Conservation (phyloP, 352 stramenopile species). For the Pythium myriotylum region DNA sequence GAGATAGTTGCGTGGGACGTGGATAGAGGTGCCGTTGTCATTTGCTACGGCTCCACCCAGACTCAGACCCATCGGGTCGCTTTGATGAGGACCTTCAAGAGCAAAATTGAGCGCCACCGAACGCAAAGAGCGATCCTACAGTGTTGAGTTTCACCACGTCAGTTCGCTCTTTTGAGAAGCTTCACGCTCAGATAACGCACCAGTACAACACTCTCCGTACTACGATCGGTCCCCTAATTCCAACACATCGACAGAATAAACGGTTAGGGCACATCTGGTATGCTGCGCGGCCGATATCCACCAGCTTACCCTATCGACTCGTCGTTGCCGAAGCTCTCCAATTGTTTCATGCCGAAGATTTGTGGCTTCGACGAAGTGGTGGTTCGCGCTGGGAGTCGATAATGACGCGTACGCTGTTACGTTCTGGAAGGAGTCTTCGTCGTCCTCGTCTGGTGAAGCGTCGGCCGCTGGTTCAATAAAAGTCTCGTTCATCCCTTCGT, state of each 20-base stretch:
- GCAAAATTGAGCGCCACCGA: slow-evolving; percentile 47
- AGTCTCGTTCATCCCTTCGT: slow-evolving; percentile 52
- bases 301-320: slow-evolving; percentile 15
- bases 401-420: slow-evolving; percentile 54
- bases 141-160: background rate
- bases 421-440: slow-evolving; percentile 47
- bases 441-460: background rate
- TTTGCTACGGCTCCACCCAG: slow-evolving; percentile 12
- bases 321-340: slow-evolving; percentile 7
- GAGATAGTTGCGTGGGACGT: slow-evolving; percentile 15
- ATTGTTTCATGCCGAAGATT: background rate
- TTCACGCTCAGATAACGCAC: slow-evolving; percentile 20
- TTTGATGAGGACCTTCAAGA: background rate
- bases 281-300: background rate
- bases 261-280: background rate
- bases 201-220: slow-evolving; percentile 53
- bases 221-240: slow-evolving; percentile 36
- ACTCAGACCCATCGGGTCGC: slow-evolving; percentile 12
- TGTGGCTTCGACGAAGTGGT: slow-evolving; percentile 5
- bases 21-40: slow-evolving; percentile 34
- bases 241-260: background rate
- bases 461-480: slow-evolving; percentile 42
- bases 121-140: slow-evolving; percentile 66
- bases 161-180: background rate
- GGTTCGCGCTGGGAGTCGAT: slow-evolving; percentile 38